These are phyloP conservation scores for Suillus subaureus DNA, from an alignment of 768 basidiomycete genomes.

Conservation along the genomic window DNA sequence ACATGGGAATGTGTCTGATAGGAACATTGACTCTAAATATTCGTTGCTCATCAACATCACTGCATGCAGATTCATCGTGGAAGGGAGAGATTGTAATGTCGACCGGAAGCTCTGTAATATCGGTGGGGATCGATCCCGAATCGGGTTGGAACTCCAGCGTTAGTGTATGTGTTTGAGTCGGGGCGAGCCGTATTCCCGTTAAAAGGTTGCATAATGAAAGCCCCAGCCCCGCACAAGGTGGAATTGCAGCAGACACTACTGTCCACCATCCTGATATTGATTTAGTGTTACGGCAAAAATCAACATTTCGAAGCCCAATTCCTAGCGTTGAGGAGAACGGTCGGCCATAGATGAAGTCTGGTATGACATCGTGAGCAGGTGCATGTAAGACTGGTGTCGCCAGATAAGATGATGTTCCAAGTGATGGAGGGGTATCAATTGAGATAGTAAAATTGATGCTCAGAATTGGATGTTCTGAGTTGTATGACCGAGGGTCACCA, in stretches of 20 bases:
- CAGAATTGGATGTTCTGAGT: slow-evolving; percentile 52
- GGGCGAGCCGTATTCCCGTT: slow-evolving; percentile 45
- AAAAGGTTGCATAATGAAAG: slow-evolving; percentile 23
- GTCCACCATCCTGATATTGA: slow-evolving; percentile 55
- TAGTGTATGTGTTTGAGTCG: slow-evolving; percentile 63
- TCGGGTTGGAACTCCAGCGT: slow-evolving; percentile 48
- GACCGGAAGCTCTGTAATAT: slow-evolving; percentile 42
- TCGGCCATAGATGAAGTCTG: slow-evolving; percentile 74
- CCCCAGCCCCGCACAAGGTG: neutral
- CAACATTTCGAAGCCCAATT: slow-evolving; percentile 55
- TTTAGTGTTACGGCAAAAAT: slow-evolving; percentile 15
- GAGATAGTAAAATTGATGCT: slow-evolving; percentile 53
- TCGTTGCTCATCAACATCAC: slow-evolving; percentile 6
- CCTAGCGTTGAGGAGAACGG: slow-evolving; percentile 75
- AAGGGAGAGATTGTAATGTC: slow-evolving; percentile 31
- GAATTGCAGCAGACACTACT: slow-evolving; percentile 30
- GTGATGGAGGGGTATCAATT: slow-evolving; percentile 33
- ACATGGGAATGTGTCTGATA: slow-evolving; percentile 45
- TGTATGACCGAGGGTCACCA: slow-evolving; percentile 61
- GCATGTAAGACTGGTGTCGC: slow-evolving; percentile 40
- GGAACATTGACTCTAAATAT: slow-evolving; percentile 43
- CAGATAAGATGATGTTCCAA: neutral
- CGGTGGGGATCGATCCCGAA: slow-evolving; percentile 31
- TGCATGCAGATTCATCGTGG: neutral
- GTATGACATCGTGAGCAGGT: slow-evolving; percentile 54